Conservation (phyloP, 208 protist genomes). For the Leishmania mexicana region DNA sequence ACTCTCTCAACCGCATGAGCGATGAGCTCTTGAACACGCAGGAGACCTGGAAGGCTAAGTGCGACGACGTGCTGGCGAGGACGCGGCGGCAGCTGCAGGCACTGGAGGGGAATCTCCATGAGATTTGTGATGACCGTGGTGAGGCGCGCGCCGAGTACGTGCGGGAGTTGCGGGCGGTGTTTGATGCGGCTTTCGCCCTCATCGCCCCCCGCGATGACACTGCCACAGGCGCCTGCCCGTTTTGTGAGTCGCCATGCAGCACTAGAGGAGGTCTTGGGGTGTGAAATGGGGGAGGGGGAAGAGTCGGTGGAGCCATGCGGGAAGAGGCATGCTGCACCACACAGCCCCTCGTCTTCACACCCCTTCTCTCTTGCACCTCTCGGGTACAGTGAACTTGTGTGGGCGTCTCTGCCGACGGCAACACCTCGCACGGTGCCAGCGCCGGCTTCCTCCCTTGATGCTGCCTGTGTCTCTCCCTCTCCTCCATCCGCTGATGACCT, state of each 20-base stretch:
- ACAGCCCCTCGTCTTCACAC: not conserved
- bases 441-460: too few relatives aligned
- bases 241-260: not conserved
- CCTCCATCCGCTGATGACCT: too few relatives aligned
- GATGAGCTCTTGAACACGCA: slow-evolving; percentile 36
- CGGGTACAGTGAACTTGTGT: not conserved
- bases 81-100: slow-evolving; percentile 24
- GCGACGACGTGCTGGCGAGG: slow-evolving; percentile 7
- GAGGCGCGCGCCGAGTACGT: slow-evolving; percentile 13
- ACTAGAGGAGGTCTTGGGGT: too few relatives aligned
- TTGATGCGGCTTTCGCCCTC: slow-evolving; percentile 26
- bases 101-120: slow-evolving; percentile 31
- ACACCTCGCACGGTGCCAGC: not conserved
- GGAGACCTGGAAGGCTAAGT: slow-evolving; percentile 7
- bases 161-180: slow-evolving; percentile 18
- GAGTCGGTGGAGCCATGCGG: not conserved
- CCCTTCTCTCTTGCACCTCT: not conserved
- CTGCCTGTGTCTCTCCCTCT: too few relatives aligned
- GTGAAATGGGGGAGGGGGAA: not conserved
- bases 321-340: too few relatives aligned
- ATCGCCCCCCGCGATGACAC: slow-evolving; percentile 33
- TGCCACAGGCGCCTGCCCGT: slow-evolving; percentile 10
- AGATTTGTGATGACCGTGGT: slow-evolving; percentile 8
- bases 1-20: slow-evolving; percentile 40
- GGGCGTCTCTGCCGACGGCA: not conserved